These are phyloP conservation scores for Taxillus chinensis DNA, from an alignment of 164 flowering plant species.

Conservation along the genomic window DNA sequence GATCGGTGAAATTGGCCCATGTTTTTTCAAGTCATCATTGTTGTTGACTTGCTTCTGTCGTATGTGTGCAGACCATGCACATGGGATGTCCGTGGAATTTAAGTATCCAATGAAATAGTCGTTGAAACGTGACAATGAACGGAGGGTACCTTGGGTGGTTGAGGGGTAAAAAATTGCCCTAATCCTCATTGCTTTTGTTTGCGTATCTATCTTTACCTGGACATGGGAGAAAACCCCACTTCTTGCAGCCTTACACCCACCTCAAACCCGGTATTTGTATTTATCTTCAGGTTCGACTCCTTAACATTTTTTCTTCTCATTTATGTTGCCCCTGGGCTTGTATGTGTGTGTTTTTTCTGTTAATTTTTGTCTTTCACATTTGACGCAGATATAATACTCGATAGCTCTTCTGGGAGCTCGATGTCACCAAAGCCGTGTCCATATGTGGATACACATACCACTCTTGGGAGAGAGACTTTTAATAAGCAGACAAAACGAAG, in stretches of 20 bases:
- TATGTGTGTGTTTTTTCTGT: no score
- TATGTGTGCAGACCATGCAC: no score
- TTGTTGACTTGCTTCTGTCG: no score
- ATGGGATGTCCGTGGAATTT: no score
- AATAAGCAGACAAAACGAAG: slow-evolving; percentile 5
- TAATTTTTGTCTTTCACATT: not conserved
- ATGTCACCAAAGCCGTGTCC: slow-evolving; percentile 5
- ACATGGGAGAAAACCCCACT: slow-evolving; percentile 46
- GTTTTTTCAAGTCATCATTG: no score
- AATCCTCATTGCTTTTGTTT: slow-evolving; percentile 37
- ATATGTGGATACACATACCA: slow-evolving; percentile 6
- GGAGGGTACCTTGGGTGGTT: slow-evolving; percentile 30
- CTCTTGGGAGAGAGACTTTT: slow-evolving; percentile 3
- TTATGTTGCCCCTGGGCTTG: no score
- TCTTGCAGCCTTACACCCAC: slow-evolving; percentile 32
- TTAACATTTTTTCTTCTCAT: not conserved
- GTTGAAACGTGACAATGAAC: slow-evolving; percentile 38
- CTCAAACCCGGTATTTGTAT: slow-evolving; percentile 19
- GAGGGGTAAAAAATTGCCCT: slow-evolving; percentile 42
- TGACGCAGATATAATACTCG: slow-evolving; percentile 10
- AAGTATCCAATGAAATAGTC: no score
- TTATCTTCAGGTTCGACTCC: slow-evolving; percentile 40
- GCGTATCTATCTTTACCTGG: slow-evolving; percentile 43
- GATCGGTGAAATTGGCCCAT: no score
- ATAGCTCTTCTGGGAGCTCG: slow-evolving; percentile 6